Base-by-base conservation (phyloP, 2,329 filamentous ascomycete species). In the Aureobasidium sp. region DNA sequence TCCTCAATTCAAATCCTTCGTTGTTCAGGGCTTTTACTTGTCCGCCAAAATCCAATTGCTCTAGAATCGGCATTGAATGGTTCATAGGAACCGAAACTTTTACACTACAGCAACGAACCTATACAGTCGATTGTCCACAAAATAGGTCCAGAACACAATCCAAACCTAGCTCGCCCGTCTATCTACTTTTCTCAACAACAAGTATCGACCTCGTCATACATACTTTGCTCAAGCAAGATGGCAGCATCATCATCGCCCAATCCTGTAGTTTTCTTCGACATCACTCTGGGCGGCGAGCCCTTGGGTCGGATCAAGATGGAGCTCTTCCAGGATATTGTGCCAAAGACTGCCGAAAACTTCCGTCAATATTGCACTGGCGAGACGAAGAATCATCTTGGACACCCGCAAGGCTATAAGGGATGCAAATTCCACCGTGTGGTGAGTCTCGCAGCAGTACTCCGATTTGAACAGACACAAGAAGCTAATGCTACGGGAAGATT, bases 361-460 rank as follows among this genome's bases (percentile, higher is more conserved):
- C 89, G 92, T 51, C 91, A 95, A 72, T 96, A 96, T 78, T 97
- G 92, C 78, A 97, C 93, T 0, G 94, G 94, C 69, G 93, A 97
- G 79, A 87, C 84, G 67, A 96, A 91, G 77, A 89, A 89, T 71
- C 75, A 83, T 56, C 82, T 85, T 10, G 90, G 91, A 37, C 82
- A 86, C 65, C 88, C 92, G 0, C 89, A 95, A 72, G 94, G 94
- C 66, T 99, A 97, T 82, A 97, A 97, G 78, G 89, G 90, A 60
- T 88, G 85, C 79, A 95, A 91, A 75, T 97, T 97, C 71, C 94
- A 97, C 76, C 87, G 94, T 63, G 90, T 97, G 69, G 91, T 95
- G 77, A 70, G 88, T 80, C 61, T 64, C 63, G 46, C 17, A 32
- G 5, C 29, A 32, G 5, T 55, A 26, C 37, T 41, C 12, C 20